phyloP scores from a whole-genome alignment of 179 eudicot genomes.

The Spinacia oleracea region DNA sequence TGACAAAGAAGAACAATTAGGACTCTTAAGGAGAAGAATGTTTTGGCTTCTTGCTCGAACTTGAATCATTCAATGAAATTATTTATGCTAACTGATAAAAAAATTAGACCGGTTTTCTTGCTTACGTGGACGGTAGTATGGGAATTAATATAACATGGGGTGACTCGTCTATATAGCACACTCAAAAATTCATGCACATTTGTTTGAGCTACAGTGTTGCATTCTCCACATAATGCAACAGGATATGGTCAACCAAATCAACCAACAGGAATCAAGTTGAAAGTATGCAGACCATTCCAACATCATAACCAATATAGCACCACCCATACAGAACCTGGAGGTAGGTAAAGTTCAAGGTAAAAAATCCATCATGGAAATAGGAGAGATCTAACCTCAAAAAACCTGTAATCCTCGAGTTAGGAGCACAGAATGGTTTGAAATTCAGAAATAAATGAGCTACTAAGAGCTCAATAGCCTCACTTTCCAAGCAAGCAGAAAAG shows the following conservation, averaged over 20 bases:
- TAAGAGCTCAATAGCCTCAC: slow-evolving; percentile 82
- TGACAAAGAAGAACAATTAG: not conserved
- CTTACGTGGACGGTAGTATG: too few relatives aligned
- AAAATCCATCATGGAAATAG: not conserved
- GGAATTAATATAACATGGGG: too few relatives aligned
- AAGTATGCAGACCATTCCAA: slow-evolving; percentile 9
- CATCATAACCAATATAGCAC: not conserved
- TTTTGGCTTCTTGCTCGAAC: not conserved
- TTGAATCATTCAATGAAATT: not conserved
- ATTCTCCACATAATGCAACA: not conserved
- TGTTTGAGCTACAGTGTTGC: not conserved
- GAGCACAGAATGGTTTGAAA: slow-evolving; percentile 74
- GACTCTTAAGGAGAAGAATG: not conserved
- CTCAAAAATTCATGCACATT: not conserved
- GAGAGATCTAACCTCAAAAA: slow-evolving; percentile 61
- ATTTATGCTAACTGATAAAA: too few relatives aligned
- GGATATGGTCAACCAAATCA: not conserved
- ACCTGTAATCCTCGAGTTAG: slow-evolving; percentile 79
- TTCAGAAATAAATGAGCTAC: slow-evolving; percentile 77
- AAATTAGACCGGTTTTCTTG: too few relatives aligned
- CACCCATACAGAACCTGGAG: not conserved
- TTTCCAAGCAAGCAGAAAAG: slow-evolving; percentile 64
- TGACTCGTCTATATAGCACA: too few relatives aligned
- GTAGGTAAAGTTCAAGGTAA: not conserved
- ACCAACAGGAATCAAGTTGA: slow-evolving; percentile 5